Base-by-base conservation (phyloP, 2,329 filamentous ascomycete genomes). In the Sporothrix brasiliensis region DNA sequence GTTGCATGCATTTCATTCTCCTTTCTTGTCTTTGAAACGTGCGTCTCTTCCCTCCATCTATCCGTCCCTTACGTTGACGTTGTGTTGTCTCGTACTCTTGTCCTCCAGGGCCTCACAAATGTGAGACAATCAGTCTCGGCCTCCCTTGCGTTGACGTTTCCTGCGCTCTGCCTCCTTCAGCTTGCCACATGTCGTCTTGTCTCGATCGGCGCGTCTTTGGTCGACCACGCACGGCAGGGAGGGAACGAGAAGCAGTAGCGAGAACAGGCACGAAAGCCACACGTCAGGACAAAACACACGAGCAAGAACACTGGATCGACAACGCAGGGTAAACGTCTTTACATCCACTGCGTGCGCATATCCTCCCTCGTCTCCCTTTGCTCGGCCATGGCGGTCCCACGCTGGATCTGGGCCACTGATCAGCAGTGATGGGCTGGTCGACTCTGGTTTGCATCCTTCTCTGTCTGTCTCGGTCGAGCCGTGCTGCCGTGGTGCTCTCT, bases 321-420 rank as follows among this genome's bases (percentile, higher is more conserved):
- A 63, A 27, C 58, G 21, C 58, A 27, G 41, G 34, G n/a, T 34
- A 7, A 34, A 61, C 44, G 56, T 61, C 56, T 44, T n/a, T n/a
- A 44, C 56, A 34, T 61, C 39, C 56, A 34, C 34, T 5, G 5
- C 6, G 56, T 44, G 56, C 34, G 56, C 34, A 5, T 34, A 34
- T 9, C 6, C 34, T 34, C 34, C 34, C 34, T 34, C 34, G 4
- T 19, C 58, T 63, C 58, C 58, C 58, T 63, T 44, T 27, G 4
- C 39, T 63, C 39, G 58, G 58, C 58, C 58, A 47, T 39, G 39
- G 21, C 39, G 39, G 58, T 47, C 58, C 58, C 58, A 63, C 21
- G 39, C 39, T 60, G 16, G 39, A 44, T 61, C 58, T 63, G 39
- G 58, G 27, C 39, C 39, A 63, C 39, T 44, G 58, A 63, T 63